phyloP scores from a whole-genome alignment of 768 basidiomycete genomes.

The Kwoniella bestiolae region DNA sequence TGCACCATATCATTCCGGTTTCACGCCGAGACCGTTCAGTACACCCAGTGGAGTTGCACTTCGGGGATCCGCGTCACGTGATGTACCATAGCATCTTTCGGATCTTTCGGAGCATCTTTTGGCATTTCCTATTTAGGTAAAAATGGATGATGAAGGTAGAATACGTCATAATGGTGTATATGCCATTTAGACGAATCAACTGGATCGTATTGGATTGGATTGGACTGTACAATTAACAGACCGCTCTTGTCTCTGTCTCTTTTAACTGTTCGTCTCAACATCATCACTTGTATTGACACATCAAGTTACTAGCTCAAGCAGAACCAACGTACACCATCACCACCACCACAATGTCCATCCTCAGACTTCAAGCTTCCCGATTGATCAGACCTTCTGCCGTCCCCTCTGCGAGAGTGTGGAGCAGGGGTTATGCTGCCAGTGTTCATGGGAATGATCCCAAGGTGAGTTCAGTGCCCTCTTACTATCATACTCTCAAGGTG shows the following conservation, averaged over 20 bases:
- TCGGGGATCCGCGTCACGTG: conserved; percentile 23
- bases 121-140: not conserved
- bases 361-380: conserved; percentile 27
- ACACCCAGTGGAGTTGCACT: not conserved
- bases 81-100: conserved; percentile 6
- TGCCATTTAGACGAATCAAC: not conserved
- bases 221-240: not conserved
- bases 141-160: not conserved
- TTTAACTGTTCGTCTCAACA: not conserved
- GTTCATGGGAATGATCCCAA: conserved; percentile 36
- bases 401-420: conserved; percentile 18
- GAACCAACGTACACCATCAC: not conserved
- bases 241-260: too few relatives aligned
- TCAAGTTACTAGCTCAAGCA: not conserved
- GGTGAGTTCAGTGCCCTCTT: conserved; percentile 8
- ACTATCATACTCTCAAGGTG: not conserved
- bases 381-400: conserved; percentile 17
- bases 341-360: conserved; percentile 28
- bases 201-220: conserved; percentile 11
- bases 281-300: not conserved
- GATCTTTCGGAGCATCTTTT: conserved; percentile 7
- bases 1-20: not conserved
- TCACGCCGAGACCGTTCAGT: not conserved
- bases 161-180: conserved; percentile 7
- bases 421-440: conserved; percentile 13